These are phyloP conservation scores for Aspergillus neotritici DNA, from an alignment of 2,329 filamentous ascomycete genomes.

Conservation along the genomic window DNA sequence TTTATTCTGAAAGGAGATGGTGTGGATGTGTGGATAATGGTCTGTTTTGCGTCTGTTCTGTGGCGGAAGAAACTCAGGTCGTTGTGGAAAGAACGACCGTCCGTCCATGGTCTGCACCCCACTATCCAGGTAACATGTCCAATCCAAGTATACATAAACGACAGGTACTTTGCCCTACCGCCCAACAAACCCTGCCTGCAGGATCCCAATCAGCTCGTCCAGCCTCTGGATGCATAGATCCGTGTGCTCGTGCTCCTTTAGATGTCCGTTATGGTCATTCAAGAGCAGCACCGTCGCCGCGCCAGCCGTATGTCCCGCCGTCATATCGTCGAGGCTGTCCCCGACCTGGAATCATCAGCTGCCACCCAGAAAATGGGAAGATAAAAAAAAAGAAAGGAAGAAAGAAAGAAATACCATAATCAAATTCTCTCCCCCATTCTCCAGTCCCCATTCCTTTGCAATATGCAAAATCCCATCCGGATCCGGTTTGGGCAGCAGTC, in stretches of 20 bases:
- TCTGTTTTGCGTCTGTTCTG: no score
- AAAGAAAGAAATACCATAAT: conserved; percentile 29
- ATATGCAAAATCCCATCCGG: conserved; percentile 86
- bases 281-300: conserved; percentile 84
- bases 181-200: conserved; percentile 70
- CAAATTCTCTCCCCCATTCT: conserved; percentile 38
- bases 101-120: no score
- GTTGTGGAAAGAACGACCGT: no score
- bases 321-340: conserved; percentile 89
- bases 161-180: background rate
- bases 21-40: no score
- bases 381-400: background rate
- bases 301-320: conserved; percentile 73
- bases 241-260: conserved; percentile 68
- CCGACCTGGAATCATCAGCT: conserved; percentile 44
- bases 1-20: no score
- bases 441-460: conserved; percentile 66
- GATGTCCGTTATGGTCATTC: conserved; percentile 69
- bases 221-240: conserved; percentile 66
- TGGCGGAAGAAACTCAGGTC: no score
- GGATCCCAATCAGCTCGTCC: conserved; percentile 68
- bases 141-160: no score
- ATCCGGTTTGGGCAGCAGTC: conserved; percentile 66
- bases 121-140: no score
- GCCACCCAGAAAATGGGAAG: background rate